A percentile compares a stretch with the other conserved stretches of the same genome.
These are phyloP conservation scores for Phytophthora citricola DNA, from an alignment of 352 stramenopile species.

Conservation along the genomic window DNA sequence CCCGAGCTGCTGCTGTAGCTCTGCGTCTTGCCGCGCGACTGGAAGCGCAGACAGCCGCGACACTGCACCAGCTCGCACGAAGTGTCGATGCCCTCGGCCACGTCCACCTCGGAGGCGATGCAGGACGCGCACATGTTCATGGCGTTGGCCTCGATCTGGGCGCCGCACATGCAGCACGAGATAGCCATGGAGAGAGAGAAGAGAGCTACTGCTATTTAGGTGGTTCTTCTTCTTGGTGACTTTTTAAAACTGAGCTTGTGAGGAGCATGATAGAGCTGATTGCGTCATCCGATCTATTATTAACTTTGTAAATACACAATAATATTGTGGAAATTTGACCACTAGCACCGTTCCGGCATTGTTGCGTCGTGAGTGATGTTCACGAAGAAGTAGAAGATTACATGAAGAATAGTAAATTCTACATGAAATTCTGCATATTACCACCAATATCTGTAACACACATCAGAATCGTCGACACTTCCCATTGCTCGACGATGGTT, in stretches of 20 bases:
- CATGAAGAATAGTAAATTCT: neutral
- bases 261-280: neutral
- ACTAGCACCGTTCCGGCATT: neutral
- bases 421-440: neutral
- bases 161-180: conserved; percentile 69
- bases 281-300: neutral
- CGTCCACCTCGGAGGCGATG: conserved; percentile 72
- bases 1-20: conserved; percentile 43
- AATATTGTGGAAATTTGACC: neutral
- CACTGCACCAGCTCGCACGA: conserved; percentile 65
- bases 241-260: neutral
- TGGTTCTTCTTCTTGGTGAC: neutral
- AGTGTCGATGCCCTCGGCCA: conserved; percentile 72
- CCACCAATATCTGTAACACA: neutral
- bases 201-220: neutral
- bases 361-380: neutral
- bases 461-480: conserved; percentile 17
- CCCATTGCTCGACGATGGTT: conserved; percentile 6
- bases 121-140: conserved; percentile 84
- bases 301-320: neutral
- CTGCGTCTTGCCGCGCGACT: conserved; percentile 56
- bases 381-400: neutral
- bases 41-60: conserved; percentile 71
- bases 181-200: neutral
- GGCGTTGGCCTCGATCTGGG: conserved; percentile 75